Conservation (phyloP, 257 asterid genomes). For the Prunella vulgaris region DNA sequence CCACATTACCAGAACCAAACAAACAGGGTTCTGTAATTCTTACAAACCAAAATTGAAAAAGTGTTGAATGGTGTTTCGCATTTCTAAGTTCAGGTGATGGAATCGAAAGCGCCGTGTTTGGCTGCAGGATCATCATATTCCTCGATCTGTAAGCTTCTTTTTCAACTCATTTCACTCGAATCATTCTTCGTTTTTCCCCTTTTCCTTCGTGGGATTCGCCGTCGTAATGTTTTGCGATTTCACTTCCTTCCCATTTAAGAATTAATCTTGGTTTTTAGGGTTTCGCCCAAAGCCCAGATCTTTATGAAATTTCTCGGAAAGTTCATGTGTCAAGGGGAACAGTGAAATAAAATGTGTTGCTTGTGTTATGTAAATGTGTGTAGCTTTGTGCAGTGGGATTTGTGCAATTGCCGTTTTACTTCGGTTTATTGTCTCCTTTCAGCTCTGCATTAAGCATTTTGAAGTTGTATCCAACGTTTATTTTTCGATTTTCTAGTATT, state of each 20-base stretch:
- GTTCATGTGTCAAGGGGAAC: constrained; percentile 11
- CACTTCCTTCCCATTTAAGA: background rate
- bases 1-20: constrained; percentile 18
- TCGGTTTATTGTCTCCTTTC: background rate
- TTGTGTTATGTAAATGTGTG: background rate
- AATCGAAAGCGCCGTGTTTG: constrained; percentile 29
- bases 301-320: constrained; percentile 18
- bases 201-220: constrained; percentile 15
- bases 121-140: constrained; percentile 23
- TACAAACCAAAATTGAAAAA: constrained; percentile 11
- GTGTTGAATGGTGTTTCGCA: constrained; percentile 19
- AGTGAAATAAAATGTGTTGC: background rate
- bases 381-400: constrained; percentile 17
- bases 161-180: constrained; percentile 2
- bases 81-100: constrained; percentile 33
- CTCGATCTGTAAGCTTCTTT: constrained; percentile 44
- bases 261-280: constrained; percentile 31
- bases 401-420: constrained; percentile 17
- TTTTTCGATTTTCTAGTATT: background rate
- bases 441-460: constrained; percentile 8
- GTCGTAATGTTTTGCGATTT: constrained; percentile 20
- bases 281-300: constrained; percentile 41
- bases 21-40: background rate
- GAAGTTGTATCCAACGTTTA: background rate
- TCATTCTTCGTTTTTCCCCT: constrained; percentile 7